These are phyloP conservation scores for Massarina eburnea DNA, from an alignment of 2,329 filamentous ascomycete genomes.

Conservation along the genomic window DNA sequence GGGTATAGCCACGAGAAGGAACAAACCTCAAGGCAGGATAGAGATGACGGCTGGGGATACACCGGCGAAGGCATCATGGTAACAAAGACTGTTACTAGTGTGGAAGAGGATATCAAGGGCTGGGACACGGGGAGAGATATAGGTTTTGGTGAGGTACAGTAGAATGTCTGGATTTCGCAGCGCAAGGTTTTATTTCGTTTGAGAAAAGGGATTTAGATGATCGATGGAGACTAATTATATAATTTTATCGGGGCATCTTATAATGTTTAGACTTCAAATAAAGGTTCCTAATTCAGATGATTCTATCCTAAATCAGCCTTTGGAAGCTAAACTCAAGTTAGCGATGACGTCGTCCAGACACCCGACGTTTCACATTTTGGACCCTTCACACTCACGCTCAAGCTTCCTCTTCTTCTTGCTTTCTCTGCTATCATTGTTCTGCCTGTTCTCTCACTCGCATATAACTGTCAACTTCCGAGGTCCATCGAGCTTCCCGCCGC, in stretches of 20 bases:
- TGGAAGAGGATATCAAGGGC: background rate
- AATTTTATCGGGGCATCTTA: too few relatives aligned
- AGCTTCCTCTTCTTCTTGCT: background rate
- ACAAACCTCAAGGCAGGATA: too few relatives aligned
- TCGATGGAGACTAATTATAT: too few relatives aligned
- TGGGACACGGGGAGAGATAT: background rate
- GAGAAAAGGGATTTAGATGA: too few relatives aligned
- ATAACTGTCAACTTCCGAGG: background rate
- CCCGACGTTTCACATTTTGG: background rate
- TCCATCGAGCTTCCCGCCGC: background rate
- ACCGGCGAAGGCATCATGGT: conserved; percentile 1
- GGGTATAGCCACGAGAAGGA: too few relatives aligned
- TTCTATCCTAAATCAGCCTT: background rate
- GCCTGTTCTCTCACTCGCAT: background rate
- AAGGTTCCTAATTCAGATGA: too few relatives aligned
- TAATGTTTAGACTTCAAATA: too few relatives aligned
- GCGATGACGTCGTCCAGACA: background rate
- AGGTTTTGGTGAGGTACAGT: too few relatives aligned
- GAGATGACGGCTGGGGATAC: background rate
- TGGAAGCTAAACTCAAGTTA: background rate
- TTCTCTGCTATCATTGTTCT: background rate
- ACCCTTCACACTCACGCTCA: background rate
- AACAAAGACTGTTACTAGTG: conserved; percentile 3
- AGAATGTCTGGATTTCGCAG: too few relatives aligned
- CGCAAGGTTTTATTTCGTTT: too few relatives aligned